Base-by-base conservation (phyloP, 106 monocot species). In the Phalaenopsis equestris region DNA sequence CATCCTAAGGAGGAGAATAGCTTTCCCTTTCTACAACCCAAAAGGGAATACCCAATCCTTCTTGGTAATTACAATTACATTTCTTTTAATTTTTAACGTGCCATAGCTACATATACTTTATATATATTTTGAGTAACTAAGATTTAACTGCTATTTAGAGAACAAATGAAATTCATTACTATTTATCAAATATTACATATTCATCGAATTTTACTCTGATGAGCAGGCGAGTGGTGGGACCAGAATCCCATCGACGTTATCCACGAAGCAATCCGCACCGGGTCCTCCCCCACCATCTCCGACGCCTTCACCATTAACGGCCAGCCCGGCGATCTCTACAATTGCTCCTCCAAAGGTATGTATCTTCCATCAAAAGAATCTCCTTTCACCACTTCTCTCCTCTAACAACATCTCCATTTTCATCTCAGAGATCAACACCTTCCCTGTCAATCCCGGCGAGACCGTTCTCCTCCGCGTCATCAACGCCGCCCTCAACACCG, bases 231-330 rank as follows among this genome's bases (percentile, higher is more conserved):
- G 61, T 89, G 92, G 89, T 92, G 92, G 89, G 61, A 92, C 10
- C 75, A 57, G n/a, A 85, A 92, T 64, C 89, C 87, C 8, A 73
- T 89, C 11, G 80, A 82, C 39, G 92, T 87, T 8, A 70, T 87
- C 23, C 47, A 68, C 2, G 52, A 82, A n/a, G 82, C 92, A 5
- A 65, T 47, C 37, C 61, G 11, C 30, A 90, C 86, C 18, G 92
- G 88, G 67, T 80, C 65, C 10, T 78, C 92, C 2, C 87, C 90
- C 0, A 77, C 82, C 56, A 83, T 82, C 42, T 92, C 92, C 14
- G 83, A 90, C 14, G 90, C 90, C 47, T 89, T 86, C 80, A 92
- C 90, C 77, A 90, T 92, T 64, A 90, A 92, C 14, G 89, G 90
- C 68, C 87, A 90, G 65, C 92, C 90, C 15, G 89, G 90, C 5